Evolutionary conservation across 78 protist genomes (phyloP), one percentile per base, ranked within the genome.

Genomic region (Dictyostelium capitatum): DNA sequence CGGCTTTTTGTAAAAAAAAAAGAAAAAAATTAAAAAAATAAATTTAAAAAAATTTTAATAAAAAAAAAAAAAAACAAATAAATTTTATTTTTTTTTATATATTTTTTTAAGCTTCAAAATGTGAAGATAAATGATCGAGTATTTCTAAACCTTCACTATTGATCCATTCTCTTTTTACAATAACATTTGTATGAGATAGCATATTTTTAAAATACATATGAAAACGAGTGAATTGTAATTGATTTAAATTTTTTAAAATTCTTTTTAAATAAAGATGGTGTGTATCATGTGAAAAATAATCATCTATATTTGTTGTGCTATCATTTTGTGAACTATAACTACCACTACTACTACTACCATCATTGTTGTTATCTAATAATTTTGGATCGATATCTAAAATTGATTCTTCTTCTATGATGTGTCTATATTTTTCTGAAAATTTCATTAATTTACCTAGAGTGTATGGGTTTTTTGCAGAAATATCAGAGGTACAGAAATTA

Each of bases 401-500:
- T 28, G 48, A 64, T 73, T 41, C 69, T 10, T 43, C 51, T 23
- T 14, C 46, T 0, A 87, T 87, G 14, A 87, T 50, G 15, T 87
- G 93, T 8, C 75, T 57, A 77, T 77, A 87, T 19, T 62, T 46
- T 28, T 32, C 59, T 15, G 59, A 32, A 30, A 87, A 65, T 37
- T 48, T 77, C 74, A 74, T 37, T 50, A 57, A 7, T 12, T 20
- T 28, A 3, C 46, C 79, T 4, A n/a, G 50, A 62, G 84, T 87
- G 56, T 87, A 87, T 47, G 93, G 93, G 23, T 87, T 87, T 11
- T n/a, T 57, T 28, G 67, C 83, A 15, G 85, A 48, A 23, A 87
- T 87, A 64, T 87, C 70, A 17, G 93, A 87, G 2, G 93, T 87
- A 51, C 70, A 51, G n/a, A 87, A 87, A 30, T 43, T 64, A 11